Conservation (phyloP, 1,139 yeast species). For the Keqinozyma sinolaborantium region DNA sequence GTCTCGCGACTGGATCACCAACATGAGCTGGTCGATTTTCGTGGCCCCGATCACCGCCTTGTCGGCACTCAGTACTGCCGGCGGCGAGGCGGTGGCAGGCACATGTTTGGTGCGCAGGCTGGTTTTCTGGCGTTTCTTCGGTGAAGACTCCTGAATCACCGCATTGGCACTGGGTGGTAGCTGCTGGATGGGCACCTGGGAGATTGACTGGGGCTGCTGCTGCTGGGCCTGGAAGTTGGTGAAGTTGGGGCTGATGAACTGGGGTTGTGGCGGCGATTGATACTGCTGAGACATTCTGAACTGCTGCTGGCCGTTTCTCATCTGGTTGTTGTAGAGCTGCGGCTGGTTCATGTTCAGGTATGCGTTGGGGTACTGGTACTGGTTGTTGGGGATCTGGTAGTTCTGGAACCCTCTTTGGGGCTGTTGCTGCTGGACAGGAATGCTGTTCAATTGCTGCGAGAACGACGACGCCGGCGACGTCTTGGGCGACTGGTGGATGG, state of each 20-base stretch:
- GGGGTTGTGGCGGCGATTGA: not conserved
- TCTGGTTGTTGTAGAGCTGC: not conserved
- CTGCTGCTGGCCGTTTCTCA: not conserved
- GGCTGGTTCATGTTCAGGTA: not conserved
- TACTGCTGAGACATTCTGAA: not conserved
- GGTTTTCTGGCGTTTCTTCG: not conserved
- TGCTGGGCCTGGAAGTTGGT: not conserved
- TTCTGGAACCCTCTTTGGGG: not conserved
- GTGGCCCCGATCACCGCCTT: conserved; percentile 80
- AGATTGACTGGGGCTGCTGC: conserved; percentile 1
- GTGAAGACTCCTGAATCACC: not conserved
- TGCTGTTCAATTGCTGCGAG: not conserved
- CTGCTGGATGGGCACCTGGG: not conserved
- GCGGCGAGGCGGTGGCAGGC: conserved; percentile 2
- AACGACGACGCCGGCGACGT: conserved; percentile 25
- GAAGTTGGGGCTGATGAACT: not conserved
- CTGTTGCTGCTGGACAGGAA: conserved; percentile 1
- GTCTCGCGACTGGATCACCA: conserved; percentile 83
- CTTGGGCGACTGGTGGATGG: conserved; percentile 43
- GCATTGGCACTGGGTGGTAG: not conserved
- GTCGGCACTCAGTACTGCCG: conserved; percentile 42
- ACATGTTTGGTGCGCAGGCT: not conserved
- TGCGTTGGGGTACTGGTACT: not conserved
- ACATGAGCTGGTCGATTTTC: conserved; percentile 84
- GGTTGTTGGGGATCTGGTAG: not conserved